Evolutionary conservation across 2,329 filamentous ascomycete genomes (phyloP).

Genomic region (Beauveria medogensis): DNA sequence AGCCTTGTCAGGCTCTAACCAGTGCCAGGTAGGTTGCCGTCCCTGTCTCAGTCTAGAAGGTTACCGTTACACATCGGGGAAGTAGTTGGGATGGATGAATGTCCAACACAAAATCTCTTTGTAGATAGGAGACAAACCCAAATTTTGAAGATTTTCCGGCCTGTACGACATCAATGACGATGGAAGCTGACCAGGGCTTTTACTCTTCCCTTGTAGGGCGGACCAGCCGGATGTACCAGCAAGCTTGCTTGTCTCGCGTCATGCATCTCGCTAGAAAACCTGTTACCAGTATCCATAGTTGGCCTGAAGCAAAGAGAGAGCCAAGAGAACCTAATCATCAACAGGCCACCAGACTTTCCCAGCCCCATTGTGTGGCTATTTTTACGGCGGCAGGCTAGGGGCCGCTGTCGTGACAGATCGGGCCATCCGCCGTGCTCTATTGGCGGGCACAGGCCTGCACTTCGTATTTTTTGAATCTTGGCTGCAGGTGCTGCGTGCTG

Average conservation of each 20-base stretch:
- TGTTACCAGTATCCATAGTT: neutral
- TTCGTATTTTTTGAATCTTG: conserved; percentile 9
- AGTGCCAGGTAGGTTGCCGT: neutral
- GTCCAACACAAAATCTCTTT: neutral
- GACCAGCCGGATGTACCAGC: neutral
- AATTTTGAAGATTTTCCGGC: neutral
- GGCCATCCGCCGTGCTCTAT: neutral
- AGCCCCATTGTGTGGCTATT: neutral
- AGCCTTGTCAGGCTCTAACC: neutral
- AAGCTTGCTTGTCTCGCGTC: neutral
- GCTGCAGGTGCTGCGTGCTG: neutral
- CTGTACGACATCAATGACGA: neutral
- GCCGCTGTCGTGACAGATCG: conserved; percentile 3
- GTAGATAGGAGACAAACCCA: neutral
- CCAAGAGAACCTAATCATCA: neutral
- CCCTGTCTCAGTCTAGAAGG: neutral
- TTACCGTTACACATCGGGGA: neutral
- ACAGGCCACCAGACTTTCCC: neutral
- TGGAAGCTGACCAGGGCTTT: neutral
- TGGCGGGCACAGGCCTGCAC: neutral
- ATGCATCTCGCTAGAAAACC: neutral
- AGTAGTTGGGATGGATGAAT: neutral
- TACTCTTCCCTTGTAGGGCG: neutral
- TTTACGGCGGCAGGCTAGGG: neutral
- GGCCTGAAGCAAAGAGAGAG: too few species aligned